Evolutionary conservation across 2,329 filamentous ascomycete genomes (phyloP).

Genomic region (Exophiala dermatitidis): DNA sequence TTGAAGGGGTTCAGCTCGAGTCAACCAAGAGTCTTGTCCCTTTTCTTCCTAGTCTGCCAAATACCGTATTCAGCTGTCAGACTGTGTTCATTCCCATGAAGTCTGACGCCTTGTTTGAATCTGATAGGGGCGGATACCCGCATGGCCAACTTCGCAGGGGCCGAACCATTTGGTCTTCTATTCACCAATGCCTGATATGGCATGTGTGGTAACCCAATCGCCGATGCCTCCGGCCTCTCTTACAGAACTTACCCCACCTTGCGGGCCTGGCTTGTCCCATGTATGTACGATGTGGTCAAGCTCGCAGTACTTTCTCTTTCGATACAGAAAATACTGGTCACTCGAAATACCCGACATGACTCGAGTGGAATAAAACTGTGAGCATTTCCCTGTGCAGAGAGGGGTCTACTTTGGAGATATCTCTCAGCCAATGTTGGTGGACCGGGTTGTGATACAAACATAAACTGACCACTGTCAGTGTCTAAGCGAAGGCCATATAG

Average conservation of each 20-base stretch:
- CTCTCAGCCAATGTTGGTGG: background rate
- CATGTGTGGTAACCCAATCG: background rate
- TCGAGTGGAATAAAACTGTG: background rate
- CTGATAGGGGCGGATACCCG: background rate
- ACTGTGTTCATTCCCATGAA: background rate
- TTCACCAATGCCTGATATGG: background rate
- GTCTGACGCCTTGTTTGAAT: background rate
- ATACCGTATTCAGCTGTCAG: background rate
- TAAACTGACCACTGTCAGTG: background rate
- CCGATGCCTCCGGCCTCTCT: background rate
- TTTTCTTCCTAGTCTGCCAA: too few species aligned
- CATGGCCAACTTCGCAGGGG: background rate
- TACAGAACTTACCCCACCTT: background rate
- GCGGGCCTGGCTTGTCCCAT: background rate
- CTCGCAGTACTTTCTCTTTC: background rate
- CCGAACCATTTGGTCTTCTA: background rate
- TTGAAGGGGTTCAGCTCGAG: too few species aligned
- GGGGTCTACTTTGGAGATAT: background rate
- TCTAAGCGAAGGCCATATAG: background rate
- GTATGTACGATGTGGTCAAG: background rate
- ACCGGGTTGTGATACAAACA: background rate
- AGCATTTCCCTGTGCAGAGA: background rate
- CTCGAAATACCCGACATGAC: background rate
- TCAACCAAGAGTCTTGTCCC: too few species aligned
- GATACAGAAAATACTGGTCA: background rate